Base-by-base conservation (phyloP, 2,329 filamentous ascomycete species). In the Nemania sp. region DNA sequence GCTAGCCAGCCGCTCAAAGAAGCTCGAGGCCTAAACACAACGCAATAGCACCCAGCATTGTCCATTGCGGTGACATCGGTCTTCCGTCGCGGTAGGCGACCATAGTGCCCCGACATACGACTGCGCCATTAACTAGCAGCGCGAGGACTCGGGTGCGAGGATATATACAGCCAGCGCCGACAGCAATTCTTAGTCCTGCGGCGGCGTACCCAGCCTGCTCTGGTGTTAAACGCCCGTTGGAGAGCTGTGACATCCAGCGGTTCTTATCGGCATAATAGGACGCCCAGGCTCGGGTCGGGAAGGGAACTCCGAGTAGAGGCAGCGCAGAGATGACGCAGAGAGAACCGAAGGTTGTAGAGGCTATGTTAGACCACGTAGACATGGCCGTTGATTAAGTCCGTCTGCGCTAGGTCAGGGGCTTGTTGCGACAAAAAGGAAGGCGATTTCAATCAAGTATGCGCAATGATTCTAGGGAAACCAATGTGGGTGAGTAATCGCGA, bases 251-350 rank as follows among this genome's bases (percentile, higher is more conserved):
- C 60, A 72, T 58, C 73, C 71, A 73, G 11, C 52, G 63, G 35
- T 71, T 75, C 67, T 75, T 75, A 26, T 70, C 73, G 43, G 68
- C 69, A 56, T 75, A 74, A 63, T 74, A 75, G 38, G 41, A 62
- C 11, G 70, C 71, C 68, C 66, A 70, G 15, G 55, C 55, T 45
- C 32, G 61, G 32, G 41, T 69, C 1, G 74, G 74, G 52, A 72
- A 70, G 3, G 74, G 69, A 11, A 75, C 62, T 27, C 74, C 70
- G 26, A 72, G 56, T 32, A 76, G 73, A 10, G 73, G 73, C 35
- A 73, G 62, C 20, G 72, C 70, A 6, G 72, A 74, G 32, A 61
- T 35, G 64, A 73, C 72, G 41, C 71, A 76, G 5, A 73, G 69
- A 10, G 47, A 58, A 52, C 73, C 73, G 58, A 73, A 76, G 55